These are phyloP conservation scores for Teratosphaeriaceae sp. DNA, from an alignment of 2,329 filamentous ascomycete genomes.

Conservation along the genomic window DNA sequence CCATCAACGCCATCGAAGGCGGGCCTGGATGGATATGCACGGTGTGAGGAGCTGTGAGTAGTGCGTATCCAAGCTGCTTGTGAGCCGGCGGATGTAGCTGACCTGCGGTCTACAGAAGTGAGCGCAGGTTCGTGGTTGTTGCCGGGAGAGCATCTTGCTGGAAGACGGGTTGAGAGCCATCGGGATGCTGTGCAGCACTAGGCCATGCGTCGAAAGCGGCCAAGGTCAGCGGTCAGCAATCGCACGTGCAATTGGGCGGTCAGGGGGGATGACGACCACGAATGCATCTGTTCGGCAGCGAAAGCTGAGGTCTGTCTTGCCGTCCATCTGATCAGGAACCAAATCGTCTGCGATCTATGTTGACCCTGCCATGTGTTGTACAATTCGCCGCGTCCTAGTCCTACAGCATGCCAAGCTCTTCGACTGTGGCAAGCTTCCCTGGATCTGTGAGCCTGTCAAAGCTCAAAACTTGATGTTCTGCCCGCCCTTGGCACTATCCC, in stretches of 20 bases:
- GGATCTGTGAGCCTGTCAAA: neutral
- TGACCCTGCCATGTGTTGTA: neutral
- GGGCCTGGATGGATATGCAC: neutral
- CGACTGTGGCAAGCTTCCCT: neutral
- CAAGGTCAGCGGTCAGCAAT: too few relatives aligned
- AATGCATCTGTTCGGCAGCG: too few relatives aligned
- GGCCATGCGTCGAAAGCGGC: too few relatives aligned
- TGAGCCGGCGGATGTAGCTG: neutral
- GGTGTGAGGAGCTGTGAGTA: neutral
- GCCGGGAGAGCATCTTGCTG: too few relatives aligned
- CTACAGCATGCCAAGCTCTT: neutral
- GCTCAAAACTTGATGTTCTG: constrained; percentile 2
- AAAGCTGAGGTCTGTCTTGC: too few relatives aligned
- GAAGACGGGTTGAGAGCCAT: too few relatives aligned
- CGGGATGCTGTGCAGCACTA: too few relatives aligned
- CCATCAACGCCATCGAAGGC: neutral
- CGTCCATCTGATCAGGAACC: too few relatives aligned
- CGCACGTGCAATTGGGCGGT: too few relatives aligned
- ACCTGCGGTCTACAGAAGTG: neutral
- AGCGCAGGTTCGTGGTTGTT: too few relatives aligned
- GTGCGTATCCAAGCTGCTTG: neutral
- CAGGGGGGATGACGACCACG: too few relatives aligned
- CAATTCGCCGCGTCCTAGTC: neutral
- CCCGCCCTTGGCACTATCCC: constrained; percentile 1
- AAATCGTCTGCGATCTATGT: too few relatives aligned